These are phyloP conservation scores for Syncephalastrum racemosum DNA, from an alignment of 371 early-diverging fungal species.

Conservation along the genomic window DNA sequence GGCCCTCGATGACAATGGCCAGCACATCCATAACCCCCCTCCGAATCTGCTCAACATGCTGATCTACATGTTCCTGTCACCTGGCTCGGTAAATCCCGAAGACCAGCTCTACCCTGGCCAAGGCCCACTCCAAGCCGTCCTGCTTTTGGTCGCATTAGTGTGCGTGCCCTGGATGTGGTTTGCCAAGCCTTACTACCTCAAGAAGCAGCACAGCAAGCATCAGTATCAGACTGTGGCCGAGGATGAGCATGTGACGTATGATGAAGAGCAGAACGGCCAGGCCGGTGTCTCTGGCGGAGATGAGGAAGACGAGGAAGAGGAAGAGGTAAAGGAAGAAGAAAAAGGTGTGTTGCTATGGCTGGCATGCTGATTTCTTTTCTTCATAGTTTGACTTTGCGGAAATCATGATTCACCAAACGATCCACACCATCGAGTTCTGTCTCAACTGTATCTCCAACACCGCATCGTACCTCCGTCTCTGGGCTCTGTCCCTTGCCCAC, in stretches of 20 bases:
- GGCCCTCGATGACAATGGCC: slow-evolving; percentile 65
- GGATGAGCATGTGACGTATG: slow-evolving; percentile 38
- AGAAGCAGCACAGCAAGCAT: slow-evolving; percentile 81
- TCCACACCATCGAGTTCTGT: slow-evolving; percentile 99
- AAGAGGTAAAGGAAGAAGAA: slow-evolving; percentile 19
- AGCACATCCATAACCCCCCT: slow-evolving; percentile 71
- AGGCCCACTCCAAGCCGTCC: slow-evolving; percentile 79
- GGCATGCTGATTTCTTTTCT: neutral
- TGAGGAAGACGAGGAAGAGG: slow-evolving; percentile 57
- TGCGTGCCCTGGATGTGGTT: slow-evolving; percentile 99
- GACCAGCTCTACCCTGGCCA: slow-evolving; percentile 88
- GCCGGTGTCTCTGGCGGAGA: slow-evolving; percentile 13
- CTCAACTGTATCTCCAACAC: slow-evolving; percentile 99
- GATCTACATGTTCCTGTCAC: slow-evolving; percentile 98
- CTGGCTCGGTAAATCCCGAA: slow-evolving; percentile 80
- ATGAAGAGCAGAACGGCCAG: slow-evolving; percentile 14
- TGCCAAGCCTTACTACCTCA: slow-evolving; percentile 90
- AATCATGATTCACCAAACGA: slow-evolving; percentile 94
- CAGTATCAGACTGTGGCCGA: slow-evolving; percentile 61
- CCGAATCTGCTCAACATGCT: slow-evolving; percentile 97
- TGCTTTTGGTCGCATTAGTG: slow-evolving; percentile 85
- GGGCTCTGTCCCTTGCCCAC: slow-evolving; percentile 99
- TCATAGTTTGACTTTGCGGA: slow-evolving; percentile 90
- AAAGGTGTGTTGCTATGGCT: neutral
- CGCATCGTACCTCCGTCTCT: slow-evolving; percentile 98